Percentiles rank a stretch among this genome's conserved stretches.
Conservation (phyloP, 2,329 filamentous ascomycete species). For the Emericellopsis cladophorae region DNA sequence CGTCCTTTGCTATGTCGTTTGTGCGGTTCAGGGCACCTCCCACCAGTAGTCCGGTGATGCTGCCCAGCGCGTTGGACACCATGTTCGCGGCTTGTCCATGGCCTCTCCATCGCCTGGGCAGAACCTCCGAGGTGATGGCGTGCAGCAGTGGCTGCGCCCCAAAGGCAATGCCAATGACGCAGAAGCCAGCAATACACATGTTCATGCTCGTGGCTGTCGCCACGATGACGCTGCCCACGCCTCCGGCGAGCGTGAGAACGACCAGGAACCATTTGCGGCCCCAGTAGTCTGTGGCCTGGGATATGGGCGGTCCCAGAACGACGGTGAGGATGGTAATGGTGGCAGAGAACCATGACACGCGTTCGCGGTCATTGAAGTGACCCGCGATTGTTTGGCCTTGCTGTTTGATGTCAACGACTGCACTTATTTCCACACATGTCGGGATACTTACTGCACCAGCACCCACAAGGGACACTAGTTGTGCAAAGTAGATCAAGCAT, state of each 20-base stretch:
- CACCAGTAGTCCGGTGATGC: slow-evolving; percentile 17
- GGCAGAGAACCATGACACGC: slow-evolving; percentile 19
- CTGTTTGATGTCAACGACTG: slow-evolving; percentile 5
- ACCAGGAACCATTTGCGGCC: slow-evolving; percentile 28
- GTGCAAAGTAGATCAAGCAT: slow-evolving; percentile 21
- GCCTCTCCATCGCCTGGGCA: slow-evolving; percentile 20
- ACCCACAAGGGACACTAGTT: slow-evolving; percentile 19
- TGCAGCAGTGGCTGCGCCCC: slow-evolving; percentile 24
- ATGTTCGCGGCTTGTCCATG: slow-evolving; percentile 20
- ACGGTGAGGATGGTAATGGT: slow-evolving; percentile 22
- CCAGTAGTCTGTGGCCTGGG: slow-evolving; percentile 20
- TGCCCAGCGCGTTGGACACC: slow-evolving; percentile 15
- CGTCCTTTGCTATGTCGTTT: slow-evolving; percentile 10
- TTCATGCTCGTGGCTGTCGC: slow-evolving; percentile 18
- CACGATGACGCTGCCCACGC: slow-evolving; percentile 21
- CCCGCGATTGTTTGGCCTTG: slow-evolving; percentile 18
- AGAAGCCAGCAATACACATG: slow-evolving; percentile 23
- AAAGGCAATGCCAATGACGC: slow-evolving; percentile 19
- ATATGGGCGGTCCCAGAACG: slow-evolving; percentile 13
- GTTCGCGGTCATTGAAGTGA: slow-evolving; percentile 9
- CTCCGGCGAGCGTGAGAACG: slow-evolving; percentile 16
- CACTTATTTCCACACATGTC: not conserved
- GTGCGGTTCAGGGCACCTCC: slow-evolving; percentile 19
- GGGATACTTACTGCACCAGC: slow-evolving; percentile 16
- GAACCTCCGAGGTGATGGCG: slow-evolving; percentile 23